Evolutionary conservation across 2,329 filamentous ascomycete species (phyloP), one percentile per base, ranked within the genome.

Genomic region (Rutstroemia sp.): DNA sequence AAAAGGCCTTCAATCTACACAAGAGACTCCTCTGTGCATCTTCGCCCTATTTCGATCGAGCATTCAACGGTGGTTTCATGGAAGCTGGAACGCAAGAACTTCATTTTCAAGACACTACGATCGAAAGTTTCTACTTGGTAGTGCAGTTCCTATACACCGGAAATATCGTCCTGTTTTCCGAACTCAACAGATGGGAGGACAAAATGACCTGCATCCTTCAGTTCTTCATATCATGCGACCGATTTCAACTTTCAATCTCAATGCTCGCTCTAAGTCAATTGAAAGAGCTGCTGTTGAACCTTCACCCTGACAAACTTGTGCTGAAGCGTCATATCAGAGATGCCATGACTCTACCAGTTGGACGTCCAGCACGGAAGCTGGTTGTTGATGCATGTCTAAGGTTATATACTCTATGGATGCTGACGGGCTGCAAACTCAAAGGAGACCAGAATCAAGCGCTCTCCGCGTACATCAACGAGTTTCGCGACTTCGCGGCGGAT

Each of bases 21-120:
- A 62, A 62, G 21, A 17, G 38, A 4, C 48, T 62, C 5, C 42
- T 63, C 16, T 63, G 58, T 42, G 10, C 45, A 16, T 27, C 48
- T 21, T 63, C 61, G 3, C 47, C n/a, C 1, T 60, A 47, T 38
- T 60, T 61, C 40, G 55, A 63, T 3, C 21, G 25, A 19, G 57
- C 56, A 2, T 62, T 63, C 45, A 61, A 60, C 19, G 58, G 58
- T 10, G 46, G 34, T 7, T 60, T 60, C 39, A 34, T 57, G n/a
- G 61, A 63, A 48, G 2, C n/a, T 4, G 1, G 9, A 12, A 16
- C 21, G 3, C 42, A 46, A 16, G 42, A 46, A 21, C 7, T 46
- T 6, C 17, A 21, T 6, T 19, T 46, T 5, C 7, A 8, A 25
- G 42, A 46, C 2, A 23, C 3, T 3, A 16, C 19, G 5, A 21